Base-by-base conservation (phyloP, 169 alveolate genomes). In the Eimeria praecox region DNA sequence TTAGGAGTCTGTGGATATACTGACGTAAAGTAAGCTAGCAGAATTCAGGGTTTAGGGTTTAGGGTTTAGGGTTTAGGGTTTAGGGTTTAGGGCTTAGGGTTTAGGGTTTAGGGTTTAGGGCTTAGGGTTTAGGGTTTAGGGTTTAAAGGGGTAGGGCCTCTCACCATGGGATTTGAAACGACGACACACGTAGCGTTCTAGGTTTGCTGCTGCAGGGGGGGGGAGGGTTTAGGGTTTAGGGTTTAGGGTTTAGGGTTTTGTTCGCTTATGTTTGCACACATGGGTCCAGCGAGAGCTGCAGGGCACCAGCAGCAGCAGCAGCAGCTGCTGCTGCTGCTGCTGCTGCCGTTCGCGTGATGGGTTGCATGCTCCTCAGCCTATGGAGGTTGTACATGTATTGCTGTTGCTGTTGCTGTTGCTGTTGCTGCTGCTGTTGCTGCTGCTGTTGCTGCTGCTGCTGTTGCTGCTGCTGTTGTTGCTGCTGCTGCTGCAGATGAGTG, bases 401-500 rank as follows among this genome's bases (percentile, higher is more conserved):
- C 24, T 16, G 24, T n/a, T 64, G 75, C 75, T 64, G 75, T n/a
- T 64, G 83, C 83, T 73, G 83, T 22, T 38, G 49, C 42, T 49
- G 56, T 12, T 49, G 56, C 56, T 49, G 56, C 56, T 49, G 56
- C 56, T 49, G 56, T n/a, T 64, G 75, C 75, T 64, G 75, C 24
- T 16, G 24, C 24, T 64, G 75, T n/a, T 64, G 75, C 75, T 64
- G 83, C 75, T 64, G 75, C 75, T 64, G 75, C 24, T 16, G 24
- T n/a, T 64, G 75, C 75, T 64, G 75, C 75, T 64, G 83, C 83
- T 73, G 83, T 22, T 38, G 49, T 9, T 49, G 56, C 56, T 49
- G 56, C 56, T 49, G 56, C 56, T 49, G 56, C 56, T 49, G 56
- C 56, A 49, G 49, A 83, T 83, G 91, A 83, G 95, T 38, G 90